phyloP scores from a whole-genome alignment of 257 asterid species.

The Solanum peruvianum region DNA sequence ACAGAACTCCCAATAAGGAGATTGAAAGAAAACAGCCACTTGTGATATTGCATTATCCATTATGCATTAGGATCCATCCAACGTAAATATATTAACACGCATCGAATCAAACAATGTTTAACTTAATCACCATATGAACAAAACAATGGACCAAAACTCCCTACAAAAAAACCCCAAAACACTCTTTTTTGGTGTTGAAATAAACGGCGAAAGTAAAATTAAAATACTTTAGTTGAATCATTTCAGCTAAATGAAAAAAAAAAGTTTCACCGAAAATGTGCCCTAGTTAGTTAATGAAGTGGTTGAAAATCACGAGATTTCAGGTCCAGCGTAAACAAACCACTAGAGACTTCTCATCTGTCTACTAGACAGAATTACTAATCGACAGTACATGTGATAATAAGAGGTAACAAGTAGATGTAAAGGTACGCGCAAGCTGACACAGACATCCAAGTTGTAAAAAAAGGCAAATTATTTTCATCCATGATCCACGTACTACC shows the following conservation, averaged over 20 bases:
- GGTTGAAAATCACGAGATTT: neutral
- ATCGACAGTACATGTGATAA: fast-evolving
- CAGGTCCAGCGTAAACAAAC: neutral
- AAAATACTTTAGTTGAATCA: neutral
- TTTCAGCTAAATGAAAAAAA: neutral
- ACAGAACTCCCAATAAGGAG: neutral
- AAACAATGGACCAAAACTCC: neutral
- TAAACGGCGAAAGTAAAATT: neutral
- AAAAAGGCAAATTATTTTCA: neutral
- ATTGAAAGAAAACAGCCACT: neutral
- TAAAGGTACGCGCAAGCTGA: neutral
- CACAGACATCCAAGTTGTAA: neutral
- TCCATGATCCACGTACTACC: neutral
- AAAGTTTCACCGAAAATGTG: neutral
- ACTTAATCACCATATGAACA: neutral
- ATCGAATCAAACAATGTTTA: neutral
- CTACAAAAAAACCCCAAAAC: neutral
- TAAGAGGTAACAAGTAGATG: neutral
- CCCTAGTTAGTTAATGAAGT: neutral
- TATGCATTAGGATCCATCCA: neutral
- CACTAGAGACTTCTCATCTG: neutral
- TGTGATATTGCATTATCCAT: neutral
- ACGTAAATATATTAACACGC: neutral
- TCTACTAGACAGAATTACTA: too few species aligned
- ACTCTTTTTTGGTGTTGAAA: neutral